A percentile compares a stretch with the other conserved stretches of the same genome.
phyloP scores from a whole-genome alignment of 495 filamentous ascomycete species.

The Tuber calosporum region DNA sequence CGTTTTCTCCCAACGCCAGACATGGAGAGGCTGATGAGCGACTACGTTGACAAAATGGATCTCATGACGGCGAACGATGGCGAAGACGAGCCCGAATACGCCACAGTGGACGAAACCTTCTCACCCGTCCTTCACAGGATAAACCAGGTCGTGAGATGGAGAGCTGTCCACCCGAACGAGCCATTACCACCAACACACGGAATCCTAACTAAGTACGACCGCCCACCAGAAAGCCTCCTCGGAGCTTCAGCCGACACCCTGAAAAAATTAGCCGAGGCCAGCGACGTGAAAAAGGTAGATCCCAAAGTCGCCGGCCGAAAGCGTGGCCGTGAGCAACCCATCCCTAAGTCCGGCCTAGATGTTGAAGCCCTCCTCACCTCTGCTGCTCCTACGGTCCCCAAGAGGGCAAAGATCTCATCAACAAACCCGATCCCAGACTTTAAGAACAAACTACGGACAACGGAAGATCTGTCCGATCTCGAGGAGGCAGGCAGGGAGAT shows the following conservation, averaged over 20 bases:
- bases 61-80: conserved; percentile 54
- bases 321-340: conserved; percentile 60
- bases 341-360: conserved; percentile 87
- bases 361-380: conserved; percentile 40
- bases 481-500: conserved; percentile 69
- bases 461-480: conserved; percentile 56
- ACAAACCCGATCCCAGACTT: conserved; percentile 87
- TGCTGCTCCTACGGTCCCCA: conserved; percentile 29
- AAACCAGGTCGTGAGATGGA: conserved; percentile 71
- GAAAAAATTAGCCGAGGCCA: conserved; percentile 57
- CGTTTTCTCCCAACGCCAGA: conserved; percentile 74
- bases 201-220: conserved; percentile 64
- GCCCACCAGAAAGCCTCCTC: conserved; percentile 62
- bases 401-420: conserved; percentile 59
- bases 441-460: conserved; percentile 62
- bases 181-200: conserved; percentile 60
- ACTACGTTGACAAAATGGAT: conserved; percentile 93
- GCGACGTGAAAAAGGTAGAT: conserved; percentile 86
- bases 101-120: conserved; percentile 73
- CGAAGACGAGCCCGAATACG: conserved; percentile 62
- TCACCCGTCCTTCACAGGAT: conserved; percentile 90
- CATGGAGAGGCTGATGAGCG: conserved; percentile 70
- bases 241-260: conserved; percentile 51
- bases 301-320: conserved; percentile 72
- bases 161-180: conserved; percentile 66